Evolutionary conservation across 1,284 basidiomycete species (phyloP), one percentile per base, ranked within the genome.

Genomic region (Ustilago lituana): DNA sequence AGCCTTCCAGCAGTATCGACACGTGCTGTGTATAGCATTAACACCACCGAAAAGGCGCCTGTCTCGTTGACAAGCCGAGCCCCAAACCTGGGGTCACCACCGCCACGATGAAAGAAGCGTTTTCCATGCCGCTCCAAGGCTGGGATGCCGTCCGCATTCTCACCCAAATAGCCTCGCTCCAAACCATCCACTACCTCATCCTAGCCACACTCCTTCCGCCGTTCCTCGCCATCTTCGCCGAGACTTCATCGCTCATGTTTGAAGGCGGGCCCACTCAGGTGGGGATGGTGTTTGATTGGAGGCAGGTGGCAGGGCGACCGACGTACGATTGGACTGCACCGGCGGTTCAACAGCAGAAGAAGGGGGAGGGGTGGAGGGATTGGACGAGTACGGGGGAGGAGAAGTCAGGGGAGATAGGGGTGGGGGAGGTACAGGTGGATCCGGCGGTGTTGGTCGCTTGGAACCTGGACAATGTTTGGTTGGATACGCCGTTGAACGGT

Each of bases 251-350:
- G 9, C 85, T 98, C 12, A 85, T 86, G 19, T 93, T 94, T 80
- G 92, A 93, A 80, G 94, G 93, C 26, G 92, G 92, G 10, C 87
- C 91, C 2, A 85, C 89, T 8, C 93, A 88, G 79, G 89, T 94
- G 41, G 91, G 90, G 86, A 92, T 94, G 90, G 85, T 98, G 26
- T 91, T 98, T 88, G 94, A 98, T 84, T 98, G 95, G 95, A 87
- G 93, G 43, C 92, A 97, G 82, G 89, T 98, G 87, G 91, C 86
- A 86, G 57, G 47, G 5, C 22, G 20, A 12, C 63, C 57, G 0
- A 66, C 57, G 15, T 66, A 52, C 38, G 57, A 66, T 26, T 66
- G 63, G 63, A 23, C 24, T 14, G 33, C 27, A 0, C 47, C 46
- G 4, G 31, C 12, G 12, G 7, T 29, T n/a, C n/a, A n/a, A n/a